Evolutionary conservation across 2,329 filamentous ascomycete species (phyloP).

Genomic region (Cryphonectria radicalis): DNA sequence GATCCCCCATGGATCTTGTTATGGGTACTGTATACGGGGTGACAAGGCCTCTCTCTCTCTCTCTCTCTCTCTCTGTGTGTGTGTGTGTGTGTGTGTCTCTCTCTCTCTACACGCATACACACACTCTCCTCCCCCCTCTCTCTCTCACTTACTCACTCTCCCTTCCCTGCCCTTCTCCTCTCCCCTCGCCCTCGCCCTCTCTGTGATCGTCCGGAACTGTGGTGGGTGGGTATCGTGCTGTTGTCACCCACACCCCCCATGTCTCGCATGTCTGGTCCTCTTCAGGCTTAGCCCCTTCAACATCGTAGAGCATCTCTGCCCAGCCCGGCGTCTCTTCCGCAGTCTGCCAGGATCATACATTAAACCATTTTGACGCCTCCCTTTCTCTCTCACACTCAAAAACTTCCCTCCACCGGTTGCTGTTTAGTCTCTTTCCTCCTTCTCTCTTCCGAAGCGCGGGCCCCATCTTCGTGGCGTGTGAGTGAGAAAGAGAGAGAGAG

Average conservation of each 20-base stretch:
- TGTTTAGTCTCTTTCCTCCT: constrained; percentile 29
- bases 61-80: no score
- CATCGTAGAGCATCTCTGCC: constrained; percentile 40
- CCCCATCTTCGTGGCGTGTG: neutral
- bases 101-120: no score
- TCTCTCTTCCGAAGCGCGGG: neutral
- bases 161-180: constrained; percentile 18
- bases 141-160: no score
- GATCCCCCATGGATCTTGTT: neutral
- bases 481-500: no score
- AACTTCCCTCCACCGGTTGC: constrained; percentile 37
- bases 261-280: constrained; percentile 44
- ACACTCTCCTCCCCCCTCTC: no score
- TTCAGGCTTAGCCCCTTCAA: constrained; percentile 45
- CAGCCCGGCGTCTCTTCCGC: constrained; percentile 37
- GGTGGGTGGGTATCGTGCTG: constrained; percentile 29
- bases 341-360: constrained; percentile 35
- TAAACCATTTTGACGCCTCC: constrained; percentile 29
- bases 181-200: neutral
- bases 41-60: neutral
- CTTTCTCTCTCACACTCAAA: constrained; percentile 32
- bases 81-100: neutral
- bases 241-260: constrained; percentile 41
- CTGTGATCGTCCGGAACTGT: constrained; percentile 37
- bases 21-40: constrained; percentile 6